These are phyloP conservation scores for Fonsecaea erecta DNA, from an alignment of 2,329 filamentous ascomycete genomes.

Conservation along the genomic window DNA sequence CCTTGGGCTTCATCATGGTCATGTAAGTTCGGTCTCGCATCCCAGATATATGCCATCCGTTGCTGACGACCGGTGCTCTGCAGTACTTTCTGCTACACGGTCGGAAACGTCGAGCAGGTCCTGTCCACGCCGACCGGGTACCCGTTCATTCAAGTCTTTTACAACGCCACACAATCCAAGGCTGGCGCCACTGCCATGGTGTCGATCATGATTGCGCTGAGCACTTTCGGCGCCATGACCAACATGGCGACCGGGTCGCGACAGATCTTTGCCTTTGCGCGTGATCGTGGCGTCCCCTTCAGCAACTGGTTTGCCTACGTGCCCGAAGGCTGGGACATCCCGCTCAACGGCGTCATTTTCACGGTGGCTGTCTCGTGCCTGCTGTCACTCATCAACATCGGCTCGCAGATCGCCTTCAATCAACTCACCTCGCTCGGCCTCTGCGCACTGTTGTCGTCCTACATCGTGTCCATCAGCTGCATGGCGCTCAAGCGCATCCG, in stretches of 20 bases:
- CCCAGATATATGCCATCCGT: background rate
- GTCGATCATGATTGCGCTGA: constrained; percentile 41
- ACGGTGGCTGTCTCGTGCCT: constrained; percentile 52
- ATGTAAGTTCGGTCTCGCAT: too few relatives aligned
- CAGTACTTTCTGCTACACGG: constrained; percentile 16
- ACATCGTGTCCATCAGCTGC: constrained; percentile 45
- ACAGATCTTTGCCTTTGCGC: constrained; percentile 47
- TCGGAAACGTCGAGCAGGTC: constrained; percentile 7
- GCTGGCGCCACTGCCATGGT: constrained; percentile 41
- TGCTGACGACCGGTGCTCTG: background rate
- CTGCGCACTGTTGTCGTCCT: constrained; percentile 46
- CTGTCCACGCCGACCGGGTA: constrained; percentile 10
- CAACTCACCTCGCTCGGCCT: constrained; percentile 47
- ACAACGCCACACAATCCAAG: constrained; percentile 41
- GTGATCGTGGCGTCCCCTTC: constrained; percentile 42
- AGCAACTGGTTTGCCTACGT: constrained; percentile 32
- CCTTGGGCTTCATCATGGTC: constrained; percentile 10
- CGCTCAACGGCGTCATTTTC: constrained; percentile 41
- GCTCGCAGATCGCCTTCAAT: constrained; percentile 46
- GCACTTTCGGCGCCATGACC: constrained; percentile 39
- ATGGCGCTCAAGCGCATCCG: constrained; percentile 44
- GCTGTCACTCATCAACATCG: constrained; percentile 45
- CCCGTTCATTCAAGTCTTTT: constrained; percentile 46
- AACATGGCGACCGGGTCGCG: constrained; percentile 46
- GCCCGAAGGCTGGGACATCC: constrained; percentile 19